Conservation (phyloP, 352 stramenopile genomes). For the Phytophthora ramorum region DNA sequence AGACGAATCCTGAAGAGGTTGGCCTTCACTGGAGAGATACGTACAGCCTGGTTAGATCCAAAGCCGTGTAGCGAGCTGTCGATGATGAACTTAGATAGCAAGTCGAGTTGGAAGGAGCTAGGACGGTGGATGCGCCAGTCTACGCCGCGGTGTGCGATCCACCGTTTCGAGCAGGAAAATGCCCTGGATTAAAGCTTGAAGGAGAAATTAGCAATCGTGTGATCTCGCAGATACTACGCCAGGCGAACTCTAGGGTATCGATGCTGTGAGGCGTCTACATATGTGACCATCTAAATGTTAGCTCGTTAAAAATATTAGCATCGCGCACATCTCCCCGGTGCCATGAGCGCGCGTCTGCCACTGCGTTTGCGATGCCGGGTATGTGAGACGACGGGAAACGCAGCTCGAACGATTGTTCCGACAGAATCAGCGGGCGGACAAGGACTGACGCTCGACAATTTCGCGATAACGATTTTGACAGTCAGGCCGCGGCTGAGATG, state of each 20-base stretch:
- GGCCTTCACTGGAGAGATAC: background rate
- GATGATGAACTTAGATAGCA: slow-evolving; percentile 11
- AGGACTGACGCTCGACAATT: slow-evolving; percentile 11
- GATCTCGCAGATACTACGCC: slow-evolving; percentile 6
- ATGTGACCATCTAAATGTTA: background rate
- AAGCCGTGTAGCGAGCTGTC: background rate
- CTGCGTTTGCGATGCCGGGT: background rate
- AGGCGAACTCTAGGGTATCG: background rate
- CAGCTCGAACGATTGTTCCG: background rate
- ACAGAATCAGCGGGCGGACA: background rate
- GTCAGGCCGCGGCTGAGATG: slow-evolving; percentile 19
- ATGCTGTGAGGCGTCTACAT: background rate
- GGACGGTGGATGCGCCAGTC: background rate
- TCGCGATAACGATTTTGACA: background rate
- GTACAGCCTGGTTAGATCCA: background rate
- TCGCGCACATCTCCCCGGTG: background rate
- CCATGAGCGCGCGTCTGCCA: background rate
- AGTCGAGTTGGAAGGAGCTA: background rate
- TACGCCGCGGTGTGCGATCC: background rate
- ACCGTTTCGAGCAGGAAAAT: background rate
- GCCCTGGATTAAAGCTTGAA: background rate
- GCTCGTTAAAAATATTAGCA: background rate
- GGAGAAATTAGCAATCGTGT: slow-evolving; percentile 2
- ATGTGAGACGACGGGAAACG: slow-evolving; percentile 10
- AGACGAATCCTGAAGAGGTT: slow-evolving; percentile 1